Conservation (phyloP, 208 protist genomes). For the Angomonas deanei region DNA sequence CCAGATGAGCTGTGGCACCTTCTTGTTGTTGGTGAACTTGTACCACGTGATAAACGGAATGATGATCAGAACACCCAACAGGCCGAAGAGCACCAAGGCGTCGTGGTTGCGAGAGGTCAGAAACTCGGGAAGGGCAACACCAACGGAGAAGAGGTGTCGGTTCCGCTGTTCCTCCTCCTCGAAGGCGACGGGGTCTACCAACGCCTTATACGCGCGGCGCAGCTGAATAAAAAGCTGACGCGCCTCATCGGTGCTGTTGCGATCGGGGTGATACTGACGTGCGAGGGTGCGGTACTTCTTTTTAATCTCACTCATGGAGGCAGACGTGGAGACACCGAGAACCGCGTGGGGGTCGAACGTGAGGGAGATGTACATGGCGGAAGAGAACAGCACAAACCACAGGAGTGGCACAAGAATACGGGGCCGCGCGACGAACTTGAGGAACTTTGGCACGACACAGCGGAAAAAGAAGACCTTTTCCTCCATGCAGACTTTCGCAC, state of each 20-base stretch:
- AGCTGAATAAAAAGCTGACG: slow-evolving; percentile 85
- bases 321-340: slow-evolving; percentile 44
- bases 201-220: slow-evolving; percentile 88
- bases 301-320: slow-evolving; percentile 81
- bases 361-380: slow-evolving; percentile 81
- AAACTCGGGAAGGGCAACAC: slow-evolving; percentile 83
- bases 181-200: slow-evolving; percentile 88
- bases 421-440: slow-evolving; percentile 80
- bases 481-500: slow-evolving; percentile 56
- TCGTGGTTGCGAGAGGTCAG: slow-evolving; percentile 84
- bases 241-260: slow-evolving; percentile 84
- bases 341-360: slow-evolving; percentile 87
- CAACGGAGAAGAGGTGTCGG: slow-evolving; percentile 70
- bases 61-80: slow-evolving; percentile 70
- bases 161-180: slow-evolving; percentile 83
- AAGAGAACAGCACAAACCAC: slow-evolving; percentile 83
- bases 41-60: slow-evolving; percentile 73
- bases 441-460: slow-evolving; percentile 77
- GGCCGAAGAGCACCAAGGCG: slow-evolving; percentile 80
- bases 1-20: slow-evolving; percentile 59
- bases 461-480: slow-evolving; percentile 81
- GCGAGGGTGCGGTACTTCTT: slow-evolving; percentile 80
- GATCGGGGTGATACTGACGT: slow-evolving; percentile 86
- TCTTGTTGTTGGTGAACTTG: slow-evolving; percentile 68
- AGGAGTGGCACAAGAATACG: slow-evolving; percentile 73